These are phyloP conservation scores for Cryptosporidium felis DNA, from an alignment of 169 alveolate genomes.

Conservation along the genomic window DNA sequence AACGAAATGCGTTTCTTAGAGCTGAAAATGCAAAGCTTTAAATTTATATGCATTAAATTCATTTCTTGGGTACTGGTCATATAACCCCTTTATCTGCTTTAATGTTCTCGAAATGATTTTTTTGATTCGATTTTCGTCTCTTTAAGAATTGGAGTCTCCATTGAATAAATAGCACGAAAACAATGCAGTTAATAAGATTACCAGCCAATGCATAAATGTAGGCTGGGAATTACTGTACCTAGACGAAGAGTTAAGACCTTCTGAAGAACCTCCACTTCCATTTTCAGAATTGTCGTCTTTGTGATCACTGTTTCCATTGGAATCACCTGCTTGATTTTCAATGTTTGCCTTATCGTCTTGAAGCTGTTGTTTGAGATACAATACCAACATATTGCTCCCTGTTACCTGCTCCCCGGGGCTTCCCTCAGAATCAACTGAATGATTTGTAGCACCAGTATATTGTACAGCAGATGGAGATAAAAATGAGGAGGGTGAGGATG, in stretches of 20 bases:
- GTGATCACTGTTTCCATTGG: neutral
- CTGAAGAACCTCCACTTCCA: neutral
- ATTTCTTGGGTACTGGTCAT: too few species aligned
- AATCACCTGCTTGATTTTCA: neutral
- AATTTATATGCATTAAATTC: too few species aligned
- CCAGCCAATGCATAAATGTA: conserved; percentile 33
- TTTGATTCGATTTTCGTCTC: too few species aligned
- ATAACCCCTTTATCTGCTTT: too few species aligned
- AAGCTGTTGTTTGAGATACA: conserved; percentile 7
- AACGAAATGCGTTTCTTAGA: too few species aligned
- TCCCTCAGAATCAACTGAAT: conserved; percentile 5
- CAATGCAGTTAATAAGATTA: conserved; percentile 34
- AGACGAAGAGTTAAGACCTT: neutral
- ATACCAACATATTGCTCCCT: neutral
- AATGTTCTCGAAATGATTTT: too few species aligned
- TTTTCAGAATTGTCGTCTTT: neutral
- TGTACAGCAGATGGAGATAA: conserved; percentile 47
- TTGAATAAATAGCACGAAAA: neutral
- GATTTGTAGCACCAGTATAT: conserved; percentile 65
- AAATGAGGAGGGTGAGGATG: conserved; percentile 70
- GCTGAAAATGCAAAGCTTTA: too few species aligned
- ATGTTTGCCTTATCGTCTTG: neutral
- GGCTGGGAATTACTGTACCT: conserved; percentile 17
- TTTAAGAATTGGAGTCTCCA: too few species aligned
- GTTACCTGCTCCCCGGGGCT: neutral